Evolutionary conservation across 441 rosid genomes (phyloP), one percentile per base, ranked within the genome.

Genomic region (Euphorbia schlechtendalii): DNA sequence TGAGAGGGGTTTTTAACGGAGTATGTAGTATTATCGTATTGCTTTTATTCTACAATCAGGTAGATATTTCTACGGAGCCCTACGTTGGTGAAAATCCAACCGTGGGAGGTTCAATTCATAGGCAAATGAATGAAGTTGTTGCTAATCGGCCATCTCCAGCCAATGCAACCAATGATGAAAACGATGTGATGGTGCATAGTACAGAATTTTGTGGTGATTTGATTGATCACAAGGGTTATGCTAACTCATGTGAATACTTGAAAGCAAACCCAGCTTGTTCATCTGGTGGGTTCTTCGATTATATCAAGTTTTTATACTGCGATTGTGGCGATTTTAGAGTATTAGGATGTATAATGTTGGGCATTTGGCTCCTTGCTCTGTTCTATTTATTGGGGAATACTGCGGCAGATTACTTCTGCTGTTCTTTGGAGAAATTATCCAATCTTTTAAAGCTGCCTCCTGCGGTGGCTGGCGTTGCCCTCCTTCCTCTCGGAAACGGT

Each of bases 401-500:
- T 30, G 92, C 96, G 40, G 88, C 96, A 13, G 73, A 73, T 24
- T 92, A 84, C 79, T 92, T 92, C 81, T 92, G 96, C 64, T 81
- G 89, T 67, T 89, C 98, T 12, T 68, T 92, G 8, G 89, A 89
- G 63, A 80, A 80, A 72, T 73, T 92, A 67, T 87, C 98, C 48
- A 86, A 75, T 56, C 59, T 86, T 74, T 65, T 89, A 63, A 89
- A 82, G 66, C 86, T 92, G 36, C 84, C 96, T 65, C 98, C 96
- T 1, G 82, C 92, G 0, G 81, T 92, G 46, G 96, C 98, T 0
- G 96, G 98, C 36, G 86, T 84, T 61, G 86, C 97, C 18, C 89
- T 91, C 56, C 92, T 91, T 64, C 83, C 96, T n/a, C 89, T 88
- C 0, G 97, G 97, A 0, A 91, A 91, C 51, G 97, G 97, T 14